Base-by-base conservation (phyloP, 305 asterid genomes). In the Striga hermonthica region DNA sequence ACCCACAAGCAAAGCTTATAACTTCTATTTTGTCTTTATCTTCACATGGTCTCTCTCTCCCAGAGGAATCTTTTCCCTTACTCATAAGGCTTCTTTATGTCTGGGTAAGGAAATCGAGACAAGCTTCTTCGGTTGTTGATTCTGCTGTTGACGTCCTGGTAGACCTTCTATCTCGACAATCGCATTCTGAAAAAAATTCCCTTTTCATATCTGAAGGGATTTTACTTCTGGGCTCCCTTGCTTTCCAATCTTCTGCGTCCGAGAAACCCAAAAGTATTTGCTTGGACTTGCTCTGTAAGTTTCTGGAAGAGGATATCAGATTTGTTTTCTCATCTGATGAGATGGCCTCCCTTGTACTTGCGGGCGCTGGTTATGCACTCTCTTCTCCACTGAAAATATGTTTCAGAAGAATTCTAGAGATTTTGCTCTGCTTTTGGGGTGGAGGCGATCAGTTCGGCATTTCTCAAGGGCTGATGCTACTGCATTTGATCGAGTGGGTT, bases 401-500 rank as follows among this genome's bases (percentile, higher is more conserved):
- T 72, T 84, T 84, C 70, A 68, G 73, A 62, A 81, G 79, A 77
- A 66, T 82, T 75, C 39, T 87, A 13, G 81, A 84, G 72, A 69
- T 57, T 60, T 62, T 87, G 68, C 78, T 87, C 65, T 74, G 80
- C 53, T 68, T 84, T 45, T 92, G 97, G 95, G 86, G 74, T 64
- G 83, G 57, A 78, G 82, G 80, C 35, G 87, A 82, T 48, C 87
- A 85, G 36, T 66, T 68, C 44, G 81, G 77, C 72, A 65, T 79
- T 70, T 78, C 82, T 60, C 83, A 82, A 57, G 91, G 93, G 56
- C 90, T 87, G 72, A 83, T 87, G 93, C 82, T 89, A 44, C 80
- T 92, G 74, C 97, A 92, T 81, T 73, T 84, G 84, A 75, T 79
- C 10, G 98, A 92, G 75, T 89, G 96, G 98, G 86, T 78, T 75